These are phyloP conservation scores for Coemansia sp. DNA, from an alignment of 192 early-diverging fungal genomes.

Conservation along the genomic window DNA sequence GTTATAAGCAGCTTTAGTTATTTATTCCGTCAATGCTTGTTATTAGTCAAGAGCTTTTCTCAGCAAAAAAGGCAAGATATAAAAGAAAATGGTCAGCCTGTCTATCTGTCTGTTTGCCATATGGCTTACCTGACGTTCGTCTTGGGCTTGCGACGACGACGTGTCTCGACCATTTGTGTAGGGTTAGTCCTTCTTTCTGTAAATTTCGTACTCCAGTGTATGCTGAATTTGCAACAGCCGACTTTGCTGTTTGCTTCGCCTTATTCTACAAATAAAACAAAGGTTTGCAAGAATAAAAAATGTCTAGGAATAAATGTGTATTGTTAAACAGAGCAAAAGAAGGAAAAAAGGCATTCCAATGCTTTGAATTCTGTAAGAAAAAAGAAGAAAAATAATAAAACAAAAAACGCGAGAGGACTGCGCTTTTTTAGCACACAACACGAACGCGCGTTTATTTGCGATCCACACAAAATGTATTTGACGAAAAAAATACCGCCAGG, in stretches of 20 bases:
- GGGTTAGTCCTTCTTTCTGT: no score
- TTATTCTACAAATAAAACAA: no score
- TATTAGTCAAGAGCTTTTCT: no score
- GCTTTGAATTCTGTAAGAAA: slow-evolving; percentile 3
- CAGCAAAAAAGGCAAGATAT: no score
- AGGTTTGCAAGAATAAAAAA: not conserved
- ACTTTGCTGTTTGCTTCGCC: no score
- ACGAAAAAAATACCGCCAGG: not conserved
- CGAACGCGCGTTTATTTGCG: not conserved
- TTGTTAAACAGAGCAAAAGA: slow-evolving; percentile 9
- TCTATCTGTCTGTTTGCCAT: no score
- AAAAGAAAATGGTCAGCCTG: not conserved
- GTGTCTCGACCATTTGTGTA: slow-evolving; percentile 50
- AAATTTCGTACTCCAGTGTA: no score
- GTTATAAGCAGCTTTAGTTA: no score
- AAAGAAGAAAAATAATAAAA: slow-evolving; percentile 9
- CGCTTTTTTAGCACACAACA: not conserved
- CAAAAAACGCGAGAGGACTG: slow-evolving; percentile 6
- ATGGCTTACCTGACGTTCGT: slow-evolving; percentile 37
- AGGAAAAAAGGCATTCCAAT: not conserved
- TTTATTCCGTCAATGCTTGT: no score
- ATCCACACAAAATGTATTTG: not conserved
- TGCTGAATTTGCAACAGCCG: not conserved
- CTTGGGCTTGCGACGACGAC: slow-evolving; percentile 45
- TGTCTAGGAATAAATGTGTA: slow-evolving; percentile 1